phyloP scores from a whole-genome alignment of 257 asterid species.

The Nyctanthes arbortristis region DNA sequence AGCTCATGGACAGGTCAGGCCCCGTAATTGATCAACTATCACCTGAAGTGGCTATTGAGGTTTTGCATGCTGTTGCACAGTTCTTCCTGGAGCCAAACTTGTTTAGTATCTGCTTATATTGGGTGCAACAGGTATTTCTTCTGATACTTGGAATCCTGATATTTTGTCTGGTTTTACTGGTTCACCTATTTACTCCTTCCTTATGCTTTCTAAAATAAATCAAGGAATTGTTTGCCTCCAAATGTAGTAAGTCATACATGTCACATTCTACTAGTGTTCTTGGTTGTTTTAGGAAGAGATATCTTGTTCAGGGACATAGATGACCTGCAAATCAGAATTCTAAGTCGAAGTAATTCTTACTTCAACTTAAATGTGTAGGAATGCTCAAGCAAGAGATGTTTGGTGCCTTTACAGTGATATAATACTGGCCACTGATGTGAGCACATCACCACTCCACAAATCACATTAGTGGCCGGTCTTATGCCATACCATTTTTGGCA shows the following conservation, averaged over 20 bases:
- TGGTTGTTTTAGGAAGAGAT: background rate
- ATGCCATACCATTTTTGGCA: too few relatives aligned
- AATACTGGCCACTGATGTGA: too few relatives aligned
- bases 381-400: too few relatives aligned
- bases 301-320: background rate
- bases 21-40: conserved; percentile 89
- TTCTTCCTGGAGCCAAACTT: conserved; percentile 71
- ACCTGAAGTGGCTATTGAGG: conserved; percentile 69
- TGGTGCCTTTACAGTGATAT: too few relatives aligned
- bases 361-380: too few relatives aligned
- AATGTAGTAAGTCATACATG: background rate
- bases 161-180: background rate
- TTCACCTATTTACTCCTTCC: background rate
- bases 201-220: background rate
- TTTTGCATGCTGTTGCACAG: conserved; percentile 76
- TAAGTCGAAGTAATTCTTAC: too few relatives aligned
- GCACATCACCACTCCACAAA: too few relatives aligned
- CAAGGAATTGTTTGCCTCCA: background rate
- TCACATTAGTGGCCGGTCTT: too few relatives aligned
- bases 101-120: conserved; percentile 73
- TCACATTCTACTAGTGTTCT: background rate
- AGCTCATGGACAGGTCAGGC: conserved; percentile 95
- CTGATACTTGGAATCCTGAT: conserved; percentile 1
- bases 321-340: too few relatives aligned
- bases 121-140: conserved; percentile 93